Evolutionary conservation across 331 rosid genomes (phyloP).

Genomic region (Rosa hybrid): DNA sequence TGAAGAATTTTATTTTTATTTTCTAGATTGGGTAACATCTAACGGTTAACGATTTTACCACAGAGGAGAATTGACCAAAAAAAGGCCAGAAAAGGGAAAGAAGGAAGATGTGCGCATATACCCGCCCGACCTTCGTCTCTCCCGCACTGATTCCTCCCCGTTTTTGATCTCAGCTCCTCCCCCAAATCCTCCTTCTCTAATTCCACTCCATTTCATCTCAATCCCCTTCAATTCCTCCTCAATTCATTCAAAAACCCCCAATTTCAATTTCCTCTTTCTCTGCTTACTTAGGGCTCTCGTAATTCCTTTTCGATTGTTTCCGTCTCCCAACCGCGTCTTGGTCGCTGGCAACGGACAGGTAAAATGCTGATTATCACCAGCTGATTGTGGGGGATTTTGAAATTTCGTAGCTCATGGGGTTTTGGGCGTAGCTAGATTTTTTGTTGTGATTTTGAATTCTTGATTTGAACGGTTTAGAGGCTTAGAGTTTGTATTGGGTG

Average conservation of each 20-base stretch:
- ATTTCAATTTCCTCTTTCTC: background rate
- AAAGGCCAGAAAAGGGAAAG: background rate
- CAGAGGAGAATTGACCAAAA: background rate
- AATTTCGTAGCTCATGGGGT: background rate
- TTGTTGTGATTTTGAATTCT: background rate
- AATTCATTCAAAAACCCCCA: constrained; percentile 5
- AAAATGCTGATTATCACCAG: background rate
- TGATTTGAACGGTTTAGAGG: background rate
- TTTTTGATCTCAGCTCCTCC: background rate
- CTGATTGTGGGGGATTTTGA: background rate
- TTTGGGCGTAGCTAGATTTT: background rate
- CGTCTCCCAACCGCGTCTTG: background rate
- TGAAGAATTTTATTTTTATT: no score
- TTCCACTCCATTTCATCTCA: background rate
- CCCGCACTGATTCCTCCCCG: background rate
- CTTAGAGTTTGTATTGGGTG: background rate
- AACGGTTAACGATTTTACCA: background rate
- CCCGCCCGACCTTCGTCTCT: background rate
- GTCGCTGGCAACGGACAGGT: background rate
- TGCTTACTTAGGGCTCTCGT: background rate
- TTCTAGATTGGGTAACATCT: background rate
- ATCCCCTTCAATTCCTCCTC: background rate
- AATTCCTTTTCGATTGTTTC: background rate
- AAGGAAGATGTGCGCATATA: background rate
- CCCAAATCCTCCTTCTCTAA: background rate